Conservation (phyloP, 805 yeast species). For the Pachysolen tannophilus region DNA sequence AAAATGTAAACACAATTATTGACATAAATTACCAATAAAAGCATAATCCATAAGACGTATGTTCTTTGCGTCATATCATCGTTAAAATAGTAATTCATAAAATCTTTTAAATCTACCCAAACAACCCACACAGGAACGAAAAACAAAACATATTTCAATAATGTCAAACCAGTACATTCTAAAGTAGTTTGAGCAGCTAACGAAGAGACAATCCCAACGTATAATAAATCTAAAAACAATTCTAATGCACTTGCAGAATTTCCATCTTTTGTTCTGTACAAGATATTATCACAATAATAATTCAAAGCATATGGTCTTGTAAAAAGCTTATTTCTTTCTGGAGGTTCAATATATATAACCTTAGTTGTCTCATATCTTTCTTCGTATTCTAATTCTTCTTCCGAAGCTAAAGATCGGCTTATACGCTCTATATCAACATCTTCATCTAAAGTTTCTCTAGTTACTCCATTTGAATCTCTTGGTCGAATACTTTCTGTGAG, state of each 20-base stretch:
- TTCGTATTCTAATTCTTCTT: slow-evolving; percentile 35
- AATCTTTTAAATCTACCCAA: slow-evolving; percentile 58
- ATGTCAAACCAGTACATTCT: slow-evolving; percentile 36
- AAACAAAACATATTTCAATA: slow-evolving; percentile 39
- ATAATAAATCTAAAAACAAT: slow-evolving; percentile 53
- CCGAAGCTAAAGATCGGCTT: no score
- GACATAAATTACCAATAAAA: slow-evolving; percentile 39
- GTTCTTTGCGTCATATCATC: slow-evolving; percentile 50
- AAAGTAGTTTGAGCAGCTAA: slow-evolving; percentile 47
- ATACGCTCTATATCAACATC: no score
- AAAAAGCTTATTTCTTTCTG: slow-evolving; percentile 30
- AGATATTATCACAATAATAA: slow-evolving; percentile 47
- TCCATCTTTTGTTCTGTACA: slow-evolving; percentile 49
- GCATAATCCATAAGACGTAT: slow-evolving; percentile 45
- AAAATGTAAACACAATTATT: slow-evolving; percentile 37
- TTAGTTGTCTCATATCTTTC: slow-evolving; percentile 40
- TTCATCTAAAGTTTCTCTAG: no score
- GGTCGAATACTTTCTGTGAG: no score
- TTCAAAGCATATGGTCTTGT: slow-evolving; percentile 52
- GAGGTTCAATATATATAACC: slow-evolving; percentile 37
- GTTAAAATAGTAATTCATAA: slow-evolving; percentile 54
- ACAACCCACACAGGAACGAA: slow-evolving; percentile 54
- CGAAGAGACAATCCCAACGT: slow-evolving; percentile 57
- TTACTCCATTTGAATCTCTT: no score
- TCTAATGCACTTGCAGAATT: slow-evolving; percentile 44